Evolutionary conservation across 495 filamentous ascomycete genomes (phyloP), one percentile per base, ranked within the genome.

Genomic region (Astrothelium subdiscretum): DNA sequence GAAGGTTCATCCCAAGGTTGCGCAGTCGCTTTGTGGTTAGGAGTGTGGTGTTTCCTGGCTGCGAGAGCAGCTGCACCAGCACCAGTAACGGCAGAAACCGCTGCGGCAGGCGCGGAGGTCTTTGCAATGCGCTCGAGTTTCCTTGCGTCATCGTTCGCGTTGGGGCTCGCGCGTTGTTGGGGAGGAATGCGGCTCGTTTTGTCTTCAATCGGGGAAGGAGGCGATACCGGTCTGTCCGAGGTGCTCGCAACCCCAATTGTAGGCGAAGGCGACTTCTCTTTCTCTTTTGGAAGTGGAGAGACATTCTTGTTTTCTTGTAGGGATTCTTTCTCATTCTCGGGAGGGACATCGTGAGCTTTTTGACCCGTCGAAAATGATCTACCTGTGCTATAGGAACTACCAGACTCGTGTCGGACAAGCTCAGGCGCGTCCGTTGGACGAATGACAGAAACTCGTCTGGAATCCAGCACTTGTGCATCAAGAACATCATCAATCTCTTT

Each of bases 231-330:
- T 15, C 31, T 54, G 15, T 48, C 62, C 29, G 58, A 43, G 15
- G 62, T 58, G 32, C 58, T 43, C 24, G 65, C 61, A 31, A 63
- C 59, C 20, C 62, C 62, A 32, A 61, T 58, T 38, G 22, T 32
- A 38, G 8, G 35, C 15, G 35, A 6, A 38, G 8, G 8, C 35
- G 8, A 6, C 15, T 38, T 38, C 27, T 59, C 35, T 13, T 61
- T 54, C 15, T 58, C 31, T 29, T 32, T 11, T 29, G 26, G 48
- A 1, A 54, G 48, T 11, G 48, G 48, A 29, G 48, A 54, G 11
- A 54, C 48, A 2, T 54, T 15, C 24, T 26, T 26, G 20, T 1
- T 29, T 54, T 29, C 22, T 8, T 29, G 6, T 54, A 8, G 5
- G 6, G 5, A 27, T 29, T 54, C 24, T 54, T 29, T 20, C 29